Base-by-base conservation (phyloP, 2,329 filamentous ascomycete genomes). In the Fusarium pseudoanthophilum region DNA sequence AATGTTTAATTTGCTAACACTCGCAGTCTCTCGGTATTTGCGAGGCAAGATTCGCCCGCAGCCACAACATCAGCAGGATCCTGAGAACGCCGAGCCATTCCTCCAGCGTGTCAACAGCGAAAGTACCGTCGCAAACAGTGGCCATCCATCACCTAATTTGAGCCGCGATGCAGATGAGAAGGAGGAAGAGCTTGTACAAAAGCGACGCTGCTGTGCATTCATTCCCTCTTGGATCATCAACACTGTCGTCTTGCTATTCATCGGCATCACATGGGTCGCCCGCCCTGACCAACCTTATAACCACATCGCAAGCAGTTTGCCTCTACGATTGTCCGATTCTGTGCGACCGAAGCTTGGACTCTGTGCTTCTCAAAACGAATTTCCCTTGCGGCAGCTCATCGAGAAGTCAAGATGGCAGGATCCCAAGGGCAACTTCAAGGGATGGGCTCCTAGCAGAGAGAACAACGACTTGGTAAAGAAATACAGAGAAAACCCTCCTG, bases 261-360 rank as follows among this genome's bases (percentile, higher is more conserved):
- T 80, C 30, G 62, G 53, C 28, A 68, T 77, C n/a, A 71, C 69
- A 11, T 59, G 70, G 42, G 34, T 78, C 13, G 60, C 77, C 32
- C 76, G 79, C 13, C 77, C 79, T 11, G 61, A 75, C 9, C 67
- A 72, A 37, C 79, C 79, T 20, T 80, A 79, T 63, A 65, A 72
- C 24, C 78, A 79, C 51, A 79, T 81, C 63, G 76, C 79, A 42
- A 76, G 69, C 20, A 81, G 79, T 11, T 72, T 81, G 15, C 79
- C 80, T 8, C 56, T 78, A 15, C 69, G 79, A 14, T 62, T 81
- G 21, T 60, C 80, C 28, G 75, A 71, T 32, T 64, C 76, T 20
- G 60, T 81, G 46, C 63, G 61, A 15, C 42, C 77, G 15, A 66
- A 64, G 14, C 40, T 75, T n/a, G 69, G 75, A 21, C 64, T 68